These are phyloP conservation scores for Podospora comata DNA, from an alignment of 495 filamentous ascomycete species.

Conservation along the genomic window DNA sequence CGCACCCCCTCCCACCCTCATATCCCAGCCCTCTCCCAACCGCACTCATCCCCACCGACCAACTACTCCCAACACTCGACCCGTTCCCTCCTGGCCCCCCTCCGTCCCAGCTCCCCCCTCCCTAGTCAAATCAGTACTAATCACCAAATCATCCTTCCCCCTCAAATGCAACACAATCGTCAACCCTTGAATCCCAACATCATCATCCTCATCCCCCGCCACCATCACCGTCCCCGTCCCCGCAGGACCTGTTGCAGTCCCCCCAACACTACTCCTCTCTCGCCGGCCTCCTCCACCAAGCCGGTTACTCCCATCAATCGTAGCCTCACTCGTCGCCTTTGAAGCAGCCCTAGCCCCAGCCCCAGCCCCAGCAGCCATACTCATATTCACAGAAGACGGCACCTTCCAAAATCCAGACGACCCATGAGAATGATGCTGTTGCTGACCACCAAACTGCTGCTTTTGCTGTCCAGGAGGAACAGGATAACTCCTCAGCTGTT, in stretches of 20 bases:
- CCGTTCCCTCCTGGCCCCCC: neutral
- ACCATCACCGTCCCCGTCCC: neutral
- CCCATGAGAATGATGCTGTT: neutral
- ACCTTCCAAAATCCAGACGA: neutral
- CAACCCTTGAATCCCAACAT: constrained; percentile 41
- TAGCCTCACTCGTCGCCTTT: constrained; percentile 4
- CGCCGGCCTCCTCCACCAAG: neutral
- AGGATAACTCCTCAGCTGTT: neutral
- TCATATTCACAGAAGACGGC: neutral
- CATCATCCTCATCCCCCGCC: constrained; percentile 25
- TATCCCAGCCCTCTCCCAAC: neutral
- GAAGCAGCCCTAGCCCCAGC: neutral
- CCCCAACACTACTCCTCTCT: constrained; percentile 19
- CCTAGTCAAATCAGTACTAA: constrained; percentile 41
- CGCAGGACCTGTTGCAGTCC: constrained; percentile 15
- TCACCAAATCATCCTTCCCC: constrained; percentile 46
- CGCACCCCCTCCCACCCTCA: no score
- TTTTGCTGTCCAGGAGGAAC: neutral
- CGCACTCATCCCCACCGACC: neutral
- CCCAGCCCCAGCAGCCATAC: neutral
- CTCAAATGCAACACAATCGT: constrained; percentile 46
- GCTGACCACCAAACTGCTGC: neutral
- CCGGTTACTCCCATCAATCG: neutral
- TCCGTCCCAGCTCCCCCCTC: constrained; percentile 4
- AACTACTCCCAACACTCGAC: neutral